Conservation (phyloP, 345 rosid species). For the Punica granatum region DNA sequence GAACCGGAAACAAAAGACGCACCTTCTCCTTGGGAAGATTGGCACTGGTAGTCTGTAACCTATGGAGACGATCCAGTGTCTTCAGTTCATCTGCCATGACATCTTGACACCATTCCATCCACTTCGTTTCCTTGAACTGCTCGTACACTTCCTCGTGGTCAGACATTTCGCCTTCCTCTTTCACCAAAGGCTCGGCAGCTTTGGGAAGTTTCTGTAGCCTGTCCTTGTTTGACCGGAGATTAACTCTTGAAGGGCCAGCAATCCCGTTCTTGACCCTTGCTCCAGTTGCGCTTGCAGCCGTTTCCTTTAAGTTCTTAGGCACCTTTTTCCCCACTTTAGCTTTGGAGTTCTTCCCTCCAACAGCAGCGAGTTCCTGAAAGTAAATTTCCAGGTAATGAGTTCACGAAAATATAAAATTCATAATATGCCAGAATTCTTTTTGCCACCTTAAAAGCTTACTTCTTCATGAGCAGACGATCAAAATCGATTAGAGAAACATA, state of each 20-base stretch:
- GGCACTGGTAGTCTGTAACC: slow-evolving; percentile 91
- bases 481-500: not conserved
- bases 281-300: slow-evolving; percentile 30
- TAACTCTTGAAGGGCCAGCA: slow-evolving; percentile 34
- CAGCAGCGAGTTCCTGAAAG: slow-evolving; percentile 71
- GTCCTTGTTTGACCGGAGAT: slow-evolving; percentile 31
- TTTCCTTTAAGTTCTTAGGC: slow-evolving; percentile 58
- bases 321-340: slow-evolving; percentile 64
- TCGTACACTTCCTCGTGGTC: slow-evolving; percentile 89
- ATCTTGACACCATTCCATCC: slow-evolving; percentile 99
- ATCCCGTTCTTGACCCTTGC: slow-evolving; percentile 54
- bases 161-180: slow-evolving; percentile 99
- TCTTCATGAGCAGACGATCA: not conserved
- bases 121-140: slow-evolving; percentile 96
- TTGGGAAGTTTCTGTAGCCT: slow-evolving; percentile 53
- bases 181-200: slow-evolving; percentile 63
- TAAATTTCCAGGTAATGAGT: slow-evolving; percentile 11
- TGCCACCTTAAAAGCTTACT: not conserved
- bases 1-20: not conserved
- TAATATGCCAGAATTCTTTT: not conserved
- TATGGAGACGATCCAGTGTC: slow-evolving; percentile 76
- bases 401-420: not conserved
- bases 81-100: slow-evolving; percentile 71
- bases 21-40: slow-evolving; percentile 96
- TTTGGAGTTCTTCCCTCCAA: slow-evolving; percentile 61